These are phyloP conservation scores for Suhomyces anneliseae DNA, from an alignment of 1,139 yeast species.

Conservation along the genomic window DNA sequence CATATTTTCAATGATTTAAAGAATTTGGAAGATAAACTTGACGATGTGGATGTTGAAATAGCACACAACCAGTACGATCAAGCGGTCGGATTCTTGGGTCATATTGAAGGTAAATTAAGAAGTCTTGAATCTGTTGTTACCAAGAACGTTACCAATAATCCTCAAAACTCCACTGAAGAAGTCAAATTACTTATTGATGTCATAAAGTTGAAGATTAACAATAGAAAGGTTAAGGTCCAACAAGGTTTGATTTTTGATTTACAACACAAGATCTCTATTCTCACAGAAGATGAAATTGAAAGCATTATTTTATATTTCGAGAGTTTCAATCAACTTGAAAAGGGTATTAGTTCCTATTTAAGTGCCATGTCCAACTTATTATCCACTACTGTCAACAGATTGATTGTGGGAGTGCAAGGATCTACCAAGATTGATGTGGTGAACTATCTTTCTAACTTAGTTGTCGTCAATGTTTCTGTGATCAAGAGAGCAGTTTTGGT, in stretches of 20 bases:
- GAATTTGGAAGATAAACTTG: conserved; percentile 59
- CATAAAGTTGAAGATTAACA: conserved; percentile 37
- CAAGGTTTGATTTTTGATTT: conserved; percentile 41
- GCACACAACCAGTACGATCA: conserved; percentile 60
- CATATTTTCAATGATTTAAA: conserved; percentile 46
- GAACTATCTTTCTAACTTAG: conserved; percentile 44
- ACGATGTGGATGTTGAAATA: conserved; percentile 64
- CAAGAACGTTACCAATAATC: conserved; percentile 9
- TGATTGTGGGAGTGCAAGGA: conserved; percentile 46
- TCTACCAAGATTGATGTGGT: conserved; percentile 48
- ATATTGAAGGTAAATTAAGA: conserved; percentile 37
- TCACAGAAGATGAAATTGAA: conserved; percentile 35
- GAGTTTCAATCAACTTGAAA: conserved; percentile 38
- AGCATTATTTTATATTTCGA: conserved; percentile 37
- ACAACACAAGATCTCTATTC: conserved; percentile 34
- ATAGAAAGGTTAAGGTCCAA: conserved; percentile 39
- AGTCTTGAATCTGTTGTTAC: conserved; percentile 18
- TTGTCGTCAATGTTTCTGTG: conserved; percentile 41
- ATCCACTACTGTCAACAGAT: conserved; percentile 34
- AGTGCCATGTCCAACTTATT: conserved; percentile 39
- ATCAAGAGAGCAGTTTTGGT: conserved; percentile 38
- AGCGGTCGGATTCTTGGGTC: conserved; percentile 53
- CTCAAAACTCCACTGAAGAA: conserved; percentile 24
- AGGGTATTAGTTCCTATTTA: conserved; percentile 39
- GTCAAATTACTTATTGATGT: conserved; percentile 40